A percentile compares a stretch with the other conserved stretches of the same genome.
phyloP scores from a whole-genome alignment of 208 protist species.

The Porcisia hertigi region DNA sequence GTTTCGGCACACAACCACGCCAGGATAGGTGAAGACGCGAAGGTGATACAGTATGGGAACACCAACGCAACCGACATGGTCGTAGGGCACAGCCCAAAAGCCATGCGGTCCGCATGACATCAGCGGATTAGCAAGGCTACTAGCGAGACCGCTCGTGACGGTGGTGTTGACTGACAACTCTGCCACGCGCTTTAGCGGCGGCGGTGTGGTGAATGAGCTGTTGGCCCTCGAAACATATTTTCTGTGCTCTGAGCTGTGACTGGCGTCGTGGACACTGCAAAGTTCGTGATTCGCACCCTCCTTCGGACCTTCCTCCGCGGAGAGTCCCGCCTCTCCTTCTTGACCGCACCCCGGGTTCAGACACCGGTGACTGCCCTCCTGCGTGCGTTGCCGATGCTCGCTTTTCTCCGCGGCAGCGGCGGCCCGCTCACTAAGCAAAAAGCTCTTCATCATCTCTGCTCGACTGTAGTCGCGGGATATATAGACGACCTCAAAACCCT shows the following conservation, averaged over 20 bases:
- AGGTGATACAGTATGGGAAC: constrained; percentile 47
- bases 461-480: constrained; percentile 30
- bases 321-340: background rate
- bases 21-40: constrained; percentile 49
- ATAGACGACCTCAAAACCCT: constrained; percentile 29
- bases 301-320: too few relatives aligned
- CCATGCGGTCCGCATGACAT: background rate
- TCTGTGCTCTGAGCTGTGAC: background rate
- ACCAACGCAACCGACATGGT: constrained; percentile 32
- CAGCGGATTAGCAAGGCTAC: background rate
- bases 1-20: constrained; percentile 51
- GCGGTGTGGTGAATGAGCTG: background rate
- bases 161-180: constrained; percentile 15
- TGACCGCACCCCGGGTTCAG: background rate
- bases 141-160: background rate
- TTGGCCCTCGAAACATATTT: background rate
- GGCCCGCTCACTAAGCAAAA: constrained; percentile 15
- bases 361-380: background rate
- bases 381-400: constrained; percentile 2
- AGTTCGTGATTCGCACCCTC: background rate
- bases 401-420: background rate
- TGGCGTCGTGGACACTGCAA: background rate
- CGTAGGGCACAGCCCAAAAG: constrained; percentile 41
- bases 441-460: constrained; percentile 24
- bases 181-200: constrained; percentile 24